Evolutionary conservation across 2,329 filamentous ascomycete genomes (phyloP).

Genomic region (Cladophialophora carrionii): DNA sequence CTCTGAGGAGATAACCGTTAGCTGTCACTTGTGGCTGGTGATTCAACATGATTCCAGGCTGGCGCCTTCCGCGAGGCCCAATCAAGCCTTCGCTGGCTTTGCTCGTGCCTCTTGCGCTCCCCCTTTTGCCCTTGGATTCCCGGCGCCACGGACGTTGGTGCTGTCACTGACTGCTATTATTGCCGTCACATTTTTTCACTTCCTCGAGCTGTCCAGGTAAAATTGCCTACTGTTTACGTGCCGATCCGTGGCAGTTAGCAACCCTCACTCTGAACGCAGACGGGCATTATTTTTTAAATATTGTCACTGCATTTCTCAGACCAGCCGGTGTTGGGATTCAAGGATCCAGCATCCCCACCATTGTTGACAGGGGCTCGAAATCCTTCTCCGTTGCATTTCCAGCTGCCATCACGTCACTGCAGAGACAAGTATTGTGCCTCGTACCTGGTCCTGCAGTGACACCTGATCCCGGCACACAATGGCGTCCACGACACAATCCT

Average conservation of each 20-base stretch:
- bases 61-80: conserved; percentile 4
- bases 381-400: conserved; percentile 8
- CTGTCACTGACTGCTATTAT: conserved; percentile 9
- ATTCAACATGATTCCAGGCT: conserved; percentile 7
- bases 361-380: neutral
- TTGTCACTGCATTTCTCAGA: neutral
- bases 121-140: conserved; percentile 4
- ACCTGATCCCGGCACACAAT: conserved; percentile 10
- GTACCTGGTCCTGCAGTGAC: neutral
- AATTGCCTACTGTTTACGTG: neutral
- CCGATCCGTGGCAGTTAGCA: neutral
- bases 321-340: neutral
- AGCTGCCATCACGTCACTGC: conserved; percentile 3
- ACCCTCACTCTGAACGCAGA: neutral
- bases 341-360: neutral
- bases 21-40: conserved; percentile 7
- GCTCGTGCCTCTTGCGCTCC: neutral
- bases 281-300: neutral
- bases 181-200: conserved; percentile 9
- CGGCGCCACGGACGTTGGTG: conserved; percentile 22
- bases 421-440: neutral
- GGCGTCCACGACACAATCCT: conserved; percentile 30
- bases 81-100: conserved; percentile 5
- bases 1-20: neutral
- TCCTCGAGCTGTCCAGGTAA: neutral